Evolutionary conservation across 306 rosid species (phyloP).

Genomic region (Malus sieversii): DNA sequence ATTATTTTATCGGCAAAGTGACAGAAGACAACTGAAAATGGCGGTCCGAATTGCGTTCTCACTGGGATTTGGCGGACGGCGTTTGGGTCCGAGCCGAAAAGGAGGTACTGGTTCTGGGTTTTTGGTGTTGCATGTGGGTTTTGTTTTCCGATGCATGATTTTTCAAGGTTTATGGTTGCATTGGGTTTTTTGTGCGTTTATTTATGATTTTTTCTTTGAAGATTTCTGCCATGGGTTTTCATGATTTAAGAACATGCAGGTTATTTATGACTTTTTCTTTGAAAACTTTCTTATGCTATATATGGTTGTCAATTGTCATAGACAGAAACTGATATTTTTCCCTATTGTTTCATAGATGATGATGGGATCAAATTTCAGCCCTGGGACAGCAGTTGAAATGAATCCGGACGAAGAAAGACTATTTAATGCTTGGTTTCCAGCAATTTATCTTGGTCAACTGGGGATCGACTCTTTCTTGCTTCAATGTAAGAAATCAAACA

Average conservation of each 20-base stretch:
- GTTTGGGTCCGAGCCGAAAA: background rate
- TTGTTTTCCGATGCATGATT: background rate
- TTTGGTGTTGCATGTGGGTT: background rate
- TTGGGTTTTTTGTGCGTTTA: background rate
- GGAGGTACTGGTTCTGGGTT: slow-evolving; percentile 1
- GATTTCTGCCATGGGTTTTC: background rate
- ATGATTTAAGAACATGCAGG: background rate
- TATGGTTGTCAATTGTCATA: background rate
- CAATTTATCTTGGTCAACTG: slow-evolving; percentile 8
- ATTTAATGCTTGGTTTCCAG: slow-evolving; percentile 4
- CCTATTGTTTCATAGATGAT: background rate
- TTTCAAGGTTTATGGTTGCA: background rate
- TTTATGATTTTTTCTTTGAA: background rate
- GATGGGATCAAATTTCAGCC: background rate
- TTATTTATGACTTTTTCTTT: background rate
- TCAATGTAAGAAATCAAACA: background rate
- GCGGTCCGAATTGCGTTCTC: background rate
- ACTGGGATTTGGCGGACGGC: slow-evolving; percentile 9
- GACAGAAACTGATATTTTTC: too few species aligned
- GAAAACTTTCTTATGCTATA: background rate
- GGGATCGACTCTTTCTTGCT: slow-evolving; percentile 2
- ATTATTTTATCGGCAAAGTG: background rate
- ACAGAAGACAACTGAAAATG: background rate
- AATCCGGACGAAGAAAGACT: background rate
- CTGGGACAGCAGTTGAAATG: background rate